These are phyloP conservation scores for Apocynum venetum DNA, from an alignment of 257 asterid genomes.

Conservation along the genomic window DNA sequence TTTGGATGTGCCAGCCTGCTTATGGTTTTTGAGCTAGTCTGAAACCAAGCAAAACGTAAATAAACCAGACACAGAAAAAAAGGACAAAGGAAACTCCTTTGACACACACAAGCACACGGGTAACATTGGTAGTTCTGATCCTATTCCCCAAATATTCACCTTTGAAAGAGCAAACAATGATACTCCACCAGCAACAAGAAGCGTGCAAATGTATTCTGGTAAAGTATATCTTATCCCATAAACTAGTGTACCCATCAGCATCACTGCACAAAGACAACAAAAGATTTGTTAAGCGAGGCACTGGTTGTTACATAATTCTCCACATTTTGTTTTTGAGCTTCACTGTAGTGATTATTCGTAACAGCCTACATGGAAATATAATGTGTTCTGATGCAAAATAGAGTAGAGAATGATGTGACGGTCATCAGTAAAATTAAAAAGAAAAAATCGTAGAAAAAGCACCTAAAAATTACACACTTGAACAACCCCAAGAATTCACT, in stretches of 20 bases:
- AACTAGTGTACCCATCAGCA: constrained; percentile 94
- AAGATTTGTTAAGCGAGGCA: not conserved
- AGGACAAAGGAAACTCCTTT: constrained; percentile 5
- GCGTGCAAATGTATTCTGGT: constrained; percentile 84
- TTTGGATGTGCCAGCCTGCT: constrained; percentile 92
- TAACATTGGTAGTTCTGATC: not conserved
- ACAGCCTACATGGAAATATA: not conserved
- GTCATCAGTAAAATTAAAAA: not conserved
- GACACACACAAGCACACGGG: not conserved
- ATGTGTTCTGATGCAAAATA: not conserved
- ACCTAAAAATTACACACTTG: not conserved
- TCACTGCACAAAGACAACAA: constrained; percentile 55
- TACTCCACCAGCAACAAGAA: constrained; percentile 98
- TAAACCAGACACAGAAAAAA: not conserved
- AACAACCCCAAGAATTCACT: not conserved
- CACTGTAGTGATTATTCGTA: not conserved
- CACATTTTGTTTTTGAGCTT: no score
- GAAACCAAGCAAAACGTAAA: constrained; percentile 19
- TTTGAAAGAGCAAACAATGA: constrained; percentile 86
- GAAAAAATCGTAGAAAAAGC: not conserved
- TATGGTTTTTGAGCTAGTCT: constrained; percentile 93
- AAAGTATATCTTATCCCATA: constrained; percentile 84
- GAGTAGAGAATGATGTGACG: not conserved
- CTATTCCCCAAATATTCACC: constrained; percentile 33
- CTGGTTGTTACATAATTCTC: not conserved